Evolutionary conservation across 2,329 filamentous ascomycete genomes (phyloP), one percentile per base, ranked within the genome.

Genomic region (Xylaria sp.): DNA sequence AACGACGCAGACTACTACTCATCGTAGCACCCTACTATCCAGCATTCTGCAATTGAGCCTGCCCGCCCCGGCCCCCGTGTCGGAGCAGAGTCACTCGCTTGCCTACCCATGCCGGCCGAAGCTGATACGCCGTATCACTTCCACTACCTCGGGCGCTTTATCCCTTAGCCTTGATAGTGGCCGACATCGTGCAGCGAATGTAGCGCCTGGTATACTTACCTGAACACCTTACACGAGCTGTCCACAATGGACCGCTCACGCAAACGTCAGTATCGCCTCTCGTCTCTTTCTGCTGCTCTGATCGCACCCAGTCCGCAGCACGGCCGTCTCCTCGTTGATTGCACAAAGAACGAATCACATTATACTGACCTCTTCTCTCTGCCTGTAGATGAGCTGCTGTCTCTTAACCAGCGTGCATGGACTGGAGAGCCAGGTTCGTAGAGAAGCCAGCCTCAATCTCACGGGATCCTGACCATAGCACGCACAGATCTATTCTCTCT

Each of bases 341-440:
- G 23, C 4, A 30, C 23, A 30, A 30, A 30, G 23, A 30, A 30
- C 23, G 23, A 30, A 30, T 4, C 23, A 35, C 60, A 61, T 4
- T 46, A n/a, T 46, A 46, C 42, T 46, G 42, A 46, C 42, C 5
- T n/a, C 10, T n/a, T 46, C n/a, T 59, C n/a, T 59, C 52, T 48
- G 47, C 46, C 10, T 54, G 66, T 72, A 97, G 92, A 91, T 79
- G 90, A 96, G 80, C 83, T 97, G 77, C 90, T 92, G 80, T 84
- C 89, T 78, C 80, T 95, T 71, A 99, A 99, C 75, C 83, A 86
- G 72, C 85, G 85, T 76, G 90, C 89, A 63, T 99, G 94, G 94
- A 82, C 89, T 73, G 92, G 91, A 71, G 91, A 96, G 70, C 87
- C 83, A 80, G 90, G 93, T 96, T 73, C 64, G 73, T 65, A 57